Evolutionary conservation across 257 asterid genomes (phyloP), one percentile per base, ranked within the genome.

Genomic region (Pogostemon cablin): DNA sequence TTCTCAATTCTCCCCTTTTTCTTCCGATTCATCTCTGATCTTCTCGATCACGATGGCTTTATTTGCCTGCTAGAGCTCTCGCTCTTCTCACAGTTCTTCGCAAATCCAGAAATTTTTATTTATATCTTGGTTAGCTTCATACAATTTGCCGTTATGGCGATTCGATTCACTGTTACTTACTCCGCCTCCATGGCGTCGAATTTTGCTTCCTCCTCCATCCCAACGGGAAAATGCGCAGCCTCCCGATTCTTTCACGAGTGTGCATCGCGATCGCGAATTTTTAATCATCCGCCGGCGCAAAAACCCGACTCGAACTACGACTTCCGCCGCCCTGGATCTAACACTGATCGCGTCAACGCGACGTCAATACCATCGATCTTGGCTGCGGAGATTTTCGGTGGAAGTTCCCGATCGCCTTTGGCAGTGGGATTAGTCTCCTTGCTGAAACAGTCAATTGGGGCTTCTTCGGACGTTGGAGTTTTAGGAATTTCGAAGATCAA

Each of bases 151-250:
- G 3, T 69, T n/a, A 89, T 91, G 98, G 98, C 98, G 69, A 76
- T 89, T 68, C 83, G 93, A 42, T 84, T 82, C 67, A 89, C 95
- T 62, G 90, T 86, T 46, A 37, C 83, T 61, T 87, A 80, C 76
- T 84, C 95, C 73, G 95, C 95, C 75, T 74, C 83, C 67, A 3
- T 87, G 7, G 95, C 93, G 53, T 81, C 89, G 65, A 91, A 79
- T 59, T 56, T 89, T 25, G 83, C 85, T 8, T 84, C 82, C 6
- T 74, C 84, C 39, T 73, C 90, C 65, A 83, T 86, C 59, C 53
- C 85, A 59, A 53, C 81, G 25, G 85, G 82, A 5, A 82, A 76
- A 48, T 82, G 80, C 76, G 79, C 77, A 42, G 75, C 72, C 76
- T 85, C 87, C 47, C 83, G 93, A 11, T 81, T 83, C 69, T 44